phyloP scores from a whole-genome alignment of 768 basidiomycete species.

The Glaciozyma antarctica region DNA sequence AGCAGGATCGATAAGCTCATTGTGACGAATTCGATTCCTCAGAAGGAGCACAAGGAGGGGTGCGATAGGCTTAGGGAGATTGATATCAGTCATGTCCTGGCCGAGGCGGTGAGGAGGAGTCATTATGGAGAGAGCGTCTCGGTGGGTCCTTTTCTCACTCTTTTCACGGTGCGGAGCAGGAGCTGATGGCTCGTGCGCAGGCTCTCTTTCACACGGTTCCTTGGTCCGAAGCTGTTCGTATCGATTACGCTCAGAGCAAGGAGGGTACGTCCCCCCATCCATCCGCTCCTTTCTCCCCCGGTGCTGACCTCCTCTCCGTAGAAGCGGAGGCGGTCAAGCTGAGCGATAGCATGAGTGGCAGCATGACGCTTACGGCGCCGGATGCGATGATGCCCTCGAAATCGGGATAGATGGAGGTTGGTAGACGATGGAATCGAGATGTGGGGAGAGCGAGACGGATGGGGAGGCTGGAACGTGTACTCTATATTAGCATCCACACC shows the following conservation, averaged over 20 bases:
- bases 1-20: constrained; percentile 84
- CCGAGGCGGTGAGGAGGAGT: constrained; percentile 48
- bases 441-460: background rate
- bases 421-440: too few species aligned
- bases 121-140: constrained; percentile 30
- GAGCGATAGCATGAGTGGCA: background rate
- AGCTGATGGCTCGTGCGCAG: background rate
- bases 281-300: background rate
- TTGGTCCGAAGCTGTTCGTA: background rate
- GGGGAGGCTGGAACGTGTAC: background rate
- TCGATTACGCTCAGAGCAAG: background rate
- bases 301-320: background rate
- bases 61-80: constrained; percentile 83
- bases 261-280: too few species aligned
- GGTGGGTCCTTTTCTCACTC: constrained; percentile 1
- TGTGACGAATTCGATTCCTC: constrained; percentile 96
- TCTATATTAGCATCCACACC: background rate
- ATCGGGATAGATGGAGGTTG: too few species aligned
- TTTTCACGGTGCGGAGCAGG: background rate
- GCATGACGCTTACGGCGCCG: background rate
- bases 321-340: background rate
- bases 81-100: constrained; percentile 87
- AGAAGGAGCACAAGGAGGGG: constrained; percentile 58
- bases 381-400: background rate
- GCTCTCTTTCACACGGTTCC: background rate